Percentiles rank a stretch among this genome's conserved stretches.
Evolutionary conservation across 441 rosid genomes (phyloP).

Genomic region (Pelargonium myrrhifolium): DNA sequence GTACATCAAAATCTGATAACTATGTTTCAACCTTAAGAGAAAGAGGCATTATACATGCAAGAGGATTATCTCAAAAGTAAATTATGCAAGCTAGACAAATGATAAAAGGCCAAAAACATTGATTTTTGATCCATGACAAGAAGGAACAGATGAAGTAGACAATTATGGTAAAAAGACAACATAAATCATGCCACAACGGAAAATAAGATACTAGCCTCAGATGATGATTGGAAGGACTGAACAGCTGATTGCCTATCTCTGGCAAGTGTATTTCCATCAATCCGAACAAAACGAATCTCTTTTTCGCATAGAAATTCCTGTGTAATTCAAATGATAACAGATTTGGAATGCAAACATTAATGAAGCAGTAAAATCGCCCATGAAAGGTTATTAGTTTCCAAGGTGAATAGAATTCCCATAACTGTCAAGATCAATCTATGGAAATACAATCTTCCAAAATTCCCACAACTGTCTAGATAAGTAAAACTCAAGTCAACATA

Average conservation of each 20-base stretch:
- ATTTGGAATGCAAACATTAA: background rate
- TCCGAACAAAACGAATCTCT: constrained; percentile 74
- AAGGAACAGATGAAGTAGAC: background rate
- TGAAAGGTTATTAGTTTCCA: background rate
- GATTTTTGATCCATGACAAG: background rate
- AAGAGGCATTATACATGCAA: background rate
- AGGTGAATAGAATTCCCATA: background rate
- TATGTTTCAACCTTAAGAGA: background rate
- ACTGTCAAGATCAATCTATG: background rate
- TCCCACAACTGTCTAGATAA: too few species aligned
- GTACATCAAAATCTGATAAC: background rate
- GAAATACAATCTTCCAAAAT: background rate
- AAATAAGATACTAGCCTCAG: constrained; percentile 40
- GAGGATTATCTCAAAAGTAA: background rate
- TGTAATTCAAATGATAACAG: background rate
- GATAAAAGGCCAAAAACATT: background rate
- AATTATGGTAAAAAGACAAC: background rate
- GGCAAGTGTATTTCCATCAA: constrained; percentile 86
- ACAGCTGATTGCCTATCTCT: constrained; percentile 91
- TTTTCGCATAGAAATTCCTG: constrained; percentile 85
- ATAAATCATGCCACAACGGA: constrained; percentile 16
- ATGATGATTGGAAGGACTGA: constrained; percentile 53
- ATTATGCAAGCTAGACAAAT: background rate
- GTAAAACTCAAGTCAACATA: too few species aligned
- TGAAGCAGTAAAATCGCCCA: background rate